A percentile compares a stretch with the other conserved stretches of the same genome.
Evolutionary conservation across 169 alveolate genomes (phyloP).

Genomic region (Cystoisospora suis): DNA sequence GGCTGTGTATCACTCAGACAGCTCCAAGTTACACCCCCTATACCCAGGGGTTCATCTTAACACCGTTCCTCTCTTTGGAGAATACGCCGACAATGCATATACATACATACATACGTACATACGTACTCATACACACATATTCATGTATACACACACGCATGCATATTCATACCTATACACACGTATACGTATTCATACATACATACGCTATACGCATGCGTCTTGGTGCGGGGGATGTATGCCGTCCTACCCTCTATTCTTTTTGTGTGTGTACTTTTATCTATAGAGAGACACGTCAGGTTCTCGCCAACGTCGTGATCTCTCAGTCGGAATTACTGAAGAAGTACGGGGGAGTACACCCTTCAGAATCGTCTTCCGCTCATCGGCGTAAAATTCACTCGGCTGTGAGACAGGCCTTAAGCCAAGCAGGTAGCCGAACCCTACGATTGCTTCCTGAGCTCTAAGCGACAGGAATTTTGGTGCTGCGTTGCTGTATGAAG

Average conservation of each 20-base stretch:
- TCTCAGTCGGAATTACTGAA: conserved; percentile 6
- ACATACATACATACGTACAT: background rate
- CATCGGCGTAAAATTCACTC: background rate
- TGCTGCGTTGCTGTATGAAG: no score
- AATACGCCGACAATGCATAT: background rate
- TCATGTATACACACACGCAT: background rate
- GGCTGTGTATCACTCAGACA: background rate
- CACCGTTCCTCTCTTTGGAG: background rate
- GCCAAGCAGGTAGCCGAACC: background rate
- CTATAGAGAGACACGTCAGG: background rate
- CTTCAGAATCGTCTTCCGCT: background rate
- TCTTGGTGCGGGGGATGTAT: no score
- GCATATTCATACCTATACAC: background rate
- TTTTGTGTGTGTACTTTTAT: background rate
- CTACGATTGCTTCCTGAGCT: no score
- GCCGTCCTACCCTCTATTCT: no score
- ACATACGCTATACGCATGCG: background rate
- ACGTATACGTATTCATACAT: background rate
- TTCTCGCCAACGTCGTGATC: background rate
- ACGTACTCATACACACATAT: background rate
- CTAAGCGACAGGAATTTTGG: no score
- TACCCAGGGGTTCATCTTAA: background rate
- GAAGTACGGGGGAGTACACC: conserved; percentile 19
- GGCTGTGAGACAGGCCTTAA: background rate
- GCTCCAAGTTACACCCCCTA: background rate